Base-by-base conservation (phyloP, 805 yeast species). In the Danielozyma ontarioensis region DNA sequence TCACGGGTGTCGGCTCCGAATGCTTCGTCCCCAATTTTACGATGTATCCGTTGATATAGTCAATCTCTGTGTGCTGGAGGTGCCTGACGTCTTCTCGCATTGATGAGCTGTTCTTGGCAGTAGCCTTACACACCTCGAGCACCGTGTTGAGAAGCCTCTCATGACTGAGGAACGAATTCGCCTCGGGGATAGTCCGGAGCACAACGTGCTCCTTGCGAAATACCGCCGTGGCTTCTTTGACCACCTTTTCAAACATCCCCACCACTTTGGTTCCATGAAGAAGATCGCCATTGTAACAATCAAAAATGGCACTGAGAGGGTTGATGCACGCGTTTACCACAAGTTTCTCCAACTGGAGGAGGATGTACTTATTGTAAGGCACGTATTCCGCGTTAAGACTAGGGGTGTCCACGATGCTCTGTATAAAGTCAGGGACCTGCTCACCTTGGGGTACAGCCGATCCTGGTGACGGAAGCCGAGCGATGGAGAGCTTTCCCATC, bases 321-420 rank as follows among this genome's bases (percentile, higher is more conserved):
- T 93, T 90, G 43, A 90, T 79, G 49, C 93, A 84, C 1, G 85
- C 72, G 51, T 93, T 93, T 14, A 83, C 79, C 28, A 83, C 66
- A 36, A 90, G 72, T 55, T 90, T 93, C 45, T 79, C 81, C 44
- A 80, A 62, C 57, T 86, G 95, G 13, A 52, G 51, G 2, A 78
- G 72, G 18, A 76, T 45, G 23, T 79, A 54, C 16, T 68, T 68
- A 29, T 69, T 63, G 29, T 76, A 68, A 28, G 57, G 36, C 25
- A 58, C 38, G 42, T 47, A 49, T 27, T 45, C 32, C 29, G 62
- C 54, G 29, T 58, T 53, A 27, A 65, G 44, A 6, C 39, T 34
- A 21, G 33, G 42, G 0, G 62, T 36, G 19, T 51, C 41, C 5
- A 51, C 24, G 4, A 68, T 34, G 2, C 47, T 25, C 13, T 45